Percentiles rank a stretch among this genome's conserved stretches.
phyloP scores from a whole-genome alignment of 805 yeast species.

The Saccharomycopsis guyanensis region DNA sequence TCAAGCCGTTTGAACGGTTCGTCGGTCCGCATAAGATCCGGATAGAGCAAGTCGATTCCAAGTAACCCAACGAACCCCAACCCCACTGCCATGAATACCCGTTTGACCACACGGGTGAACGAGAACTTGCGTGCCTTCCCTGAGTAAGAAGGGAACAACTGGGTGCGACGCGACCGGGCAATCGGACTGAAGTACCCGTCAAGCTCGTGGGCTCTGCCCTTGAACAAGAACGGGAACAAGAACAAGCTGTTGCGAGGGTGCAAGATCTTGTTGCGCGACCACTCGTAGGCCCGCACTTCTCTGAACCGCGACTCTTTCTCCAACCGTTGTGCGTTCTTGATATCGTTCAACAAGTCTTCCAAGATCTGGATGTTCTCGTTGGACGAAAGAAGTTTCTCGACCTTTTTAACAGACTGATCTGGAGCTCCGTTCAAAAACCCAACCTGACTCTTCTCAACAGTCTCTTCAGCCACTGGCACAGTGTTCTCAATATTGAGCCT shows the following conservation, averaged over 20 bases:
- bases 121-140: background rate
- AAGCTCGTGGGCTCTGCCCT: background rate
- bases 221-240: background rate
- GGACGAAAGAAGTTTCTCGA: constrained; percentile 11
- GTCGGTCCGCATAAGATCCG: constrained; percentile 9
- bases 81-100: constrained; percentile 5
- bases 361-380: constrained; percentile 17
- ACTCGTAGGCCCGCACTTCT: constrained; percentile 18
- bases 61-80: constrained; percentile 14
- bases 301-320: constrained; percentile 13
- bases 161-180: background rate
- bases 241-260: constrained; percentile 13
- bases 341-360: constrained; percentile 15
- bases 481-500: constrained; percentile 1
- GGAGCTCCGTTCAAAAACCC: background rate
- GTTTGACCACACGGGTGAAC: background rate
- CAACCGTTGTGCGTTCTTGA: constrained; percentile 11
- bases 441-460: background rate
- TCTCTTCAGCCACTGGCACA: background rate
- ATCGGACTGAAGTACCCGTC: constrained; percentile 8
- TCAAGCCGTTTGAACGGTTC: background rate
- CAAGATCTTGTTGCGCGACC: constrained; percentile 18
- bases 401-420: background rate
- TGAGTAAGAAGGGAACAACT: background rate
- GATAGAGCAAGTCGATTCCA: constrained; percentile 8